Conservation (phyloP, 495 filamentous ascomycete genomes). For the Articulospora tetracladia region DNA sequence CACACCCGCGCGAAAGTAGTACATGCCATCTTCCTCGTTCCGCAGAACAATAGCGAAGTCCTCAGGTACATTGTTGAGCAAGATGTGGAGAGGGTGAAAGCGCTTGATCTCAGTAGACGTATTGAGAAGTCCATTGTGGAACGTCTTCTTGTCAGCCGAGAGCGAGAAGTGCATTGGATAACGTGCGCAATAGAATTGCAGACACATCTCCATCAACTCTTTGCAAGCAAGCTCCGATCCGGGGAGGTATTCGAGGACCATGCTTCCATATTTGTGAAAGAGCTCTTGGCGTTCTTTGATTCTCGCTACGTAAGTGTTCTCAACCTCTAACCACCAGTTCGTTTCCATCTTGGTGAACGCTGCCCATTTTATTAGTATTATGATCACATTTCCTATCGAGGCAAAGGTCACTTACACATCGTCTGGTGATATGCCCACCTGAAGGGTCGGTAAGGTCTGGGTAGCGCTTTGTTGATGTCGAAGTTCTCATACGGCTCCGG, state of each 20-base stretch:
- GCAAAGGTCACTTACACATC: conserved; percentile 68
- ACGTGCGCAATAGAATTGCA: conserved; percentile 74
- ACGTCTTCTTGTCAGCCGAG: conserved; percentile 49
- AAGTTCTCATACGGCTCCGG: conserved; percentile 65
- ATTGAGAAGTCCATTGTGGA: conserved; percentile 70
- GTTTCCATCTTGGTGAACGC: conserved; percentile 77
- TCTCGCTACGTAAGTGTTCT: conserved; percentile 64
- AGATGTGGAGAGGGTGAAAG: conserved; percentile 65
- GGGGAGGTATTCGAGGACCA: conserved; percentile 66
- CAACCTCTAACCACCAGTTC: conserved; percentile 91
- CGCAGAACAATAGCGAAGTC: conserved; percentile 82
- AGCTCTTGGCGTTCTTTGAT: conserved; percentile 72
- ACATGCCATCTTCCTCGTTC: conserved; percentile 65
- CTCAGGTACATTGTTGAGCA: conserved; percentile 82
- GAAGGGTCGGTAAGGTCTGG: conserved; percentile 77
- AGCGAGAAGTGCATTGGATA: conserved; percentile 80
- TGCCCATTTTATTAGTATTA: conserved; percentile 30
- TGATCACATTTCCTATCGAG: neutral
- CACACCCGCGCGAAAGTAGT: conserved; percentile 73
- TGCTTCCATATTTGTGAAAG: conserved; percentile 57
- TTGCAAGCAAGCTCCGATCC: conserved; percentile 80
- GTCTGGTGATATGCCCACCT: conserved; percentile 90
- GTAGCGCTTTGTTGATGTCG: conserved; percentile 57
- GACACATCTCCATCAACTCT: conserved; percentile 85
- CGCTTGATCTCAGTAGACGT: conserved; percentile 57